These are phyloP conservation scores for Pseudocohnilembus persalinus DNA, from an alignment of 169 alveolate genomes.

Conservation along the genomic window DNA sequence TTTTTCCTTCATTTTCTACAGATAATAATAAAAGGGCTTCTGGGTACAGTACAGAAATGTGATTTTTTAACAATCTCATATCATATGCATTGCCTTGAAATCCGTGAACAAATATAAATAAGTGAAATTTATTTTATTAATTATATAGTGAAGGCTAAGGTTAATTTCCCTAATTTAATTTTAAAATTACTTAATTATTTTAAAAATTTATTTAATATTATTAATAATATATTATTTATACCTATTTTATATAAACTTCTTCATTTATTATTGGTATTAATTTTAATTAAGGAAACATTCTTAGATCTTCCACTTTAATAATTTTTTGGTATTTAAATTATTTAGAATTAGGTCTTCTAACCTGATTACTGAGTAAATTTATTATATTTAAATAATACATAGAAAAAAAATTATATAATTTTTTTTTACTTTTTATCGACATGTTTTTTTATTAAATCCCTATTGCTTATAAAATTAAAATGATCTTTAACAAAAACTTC, in stretches of 20 bases:
- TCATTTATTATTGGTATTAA: neutral
- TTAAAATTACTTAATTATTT: no score
- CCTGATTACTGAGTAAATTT: no score
- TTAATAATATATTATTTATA: no score
- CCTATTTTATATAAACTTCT: neutral
- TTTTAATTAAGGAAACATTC: neutral
- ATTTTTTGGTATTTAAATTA: no score
- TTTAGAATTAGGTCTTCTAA: no score
- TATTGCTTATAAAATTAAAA: neutral
- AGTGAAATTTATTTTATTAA: conserved; percentile 56
- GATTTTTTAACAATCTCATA: conserved; percentile 87
- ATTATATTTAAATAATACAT: no score
- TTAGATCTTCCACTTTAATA: neutral
- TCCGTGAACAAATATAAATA: conserved; percentile 93
- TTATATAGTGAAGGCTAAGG: neutral
- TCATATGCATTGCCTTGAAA: conserved; percentile 92
- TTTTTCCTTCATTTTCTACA: conserved; percentile 86
- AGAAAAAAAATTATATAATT: no score
- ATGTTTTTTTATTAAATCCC: neutral
- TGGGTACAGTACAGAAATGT: conserved; percentile 82
- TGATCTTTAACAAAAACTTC: neutral
- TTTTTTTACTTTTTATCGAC: neutral
- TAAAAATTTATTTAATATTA: no score
- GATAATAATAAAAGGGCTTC: conserved; percentile 82
- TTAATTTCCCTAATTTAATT: neutral